These are phyloP conservation scores for Rhynchosporium secalis DNA, from an alignment of 2,329 filamentous ascomycete genomes.

Conservation along the genomic window DNA sequence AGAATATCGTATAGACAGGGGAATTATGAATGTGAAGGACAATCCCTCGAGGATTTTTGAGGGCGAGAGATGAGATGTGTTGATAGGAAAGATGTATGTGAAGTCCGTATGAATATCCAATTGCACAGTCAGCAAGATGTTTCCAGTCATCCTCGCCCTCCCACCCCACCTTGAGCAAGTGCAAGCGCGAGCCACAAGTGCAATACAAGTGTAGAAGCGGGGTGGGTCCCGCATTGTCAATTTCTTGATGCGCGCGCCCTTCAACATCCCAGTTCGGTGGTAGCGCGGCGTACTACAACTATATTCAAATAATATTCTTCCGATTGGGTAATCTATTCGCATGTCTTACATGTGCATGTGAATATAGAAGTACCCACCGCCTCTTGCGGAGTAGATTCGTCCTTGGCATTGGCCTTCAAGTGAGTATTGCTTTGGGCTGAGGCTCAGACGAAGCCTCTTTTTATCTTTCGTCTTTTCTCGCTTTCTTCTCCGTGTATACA, in stretches of 20 bases:
- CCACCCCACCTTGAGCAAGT: background rate
- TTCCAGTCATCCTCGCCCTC: conserved; percentile 20
- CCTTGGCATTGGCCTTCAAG: too few relatives aligned
- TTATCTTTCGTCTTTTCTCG: too few relatives aligned
- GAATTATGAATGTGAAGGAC: too few relatives aligned
- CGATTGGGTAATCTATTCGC: conserved; percentile 10
- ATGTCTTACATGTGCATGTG: too few relatives aligned
- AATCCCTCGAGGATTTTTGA: background rate
- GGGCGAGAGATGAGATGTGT: background rate
- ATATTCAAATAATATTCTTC: background rate
- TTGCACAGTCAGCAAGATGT: background rate
- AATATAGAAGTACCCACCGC: too few relatives aligned
- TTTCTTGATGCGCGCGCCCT: conserved; percentile 33
- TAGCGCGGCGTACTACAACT: conserved; percentile 15
- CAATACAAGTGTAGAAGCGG: background rate
- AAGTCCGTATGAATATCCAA: background rate
- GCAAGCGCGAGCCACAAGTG: background rate
- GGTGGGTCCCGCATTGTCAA: conserved; percentile 19
- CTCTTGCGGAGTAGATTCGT: too few relatives aligned
- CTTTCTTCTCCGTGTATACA: too few relatives aligned
- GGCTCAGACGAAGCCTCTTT: too few relatives aligned
- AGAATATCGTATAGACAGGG: too few relatives aligned
- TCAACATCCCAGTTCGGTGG: conserved; percentile 26
- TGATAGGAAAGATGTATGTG: background rate
- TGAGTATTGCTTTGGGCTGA: too few relatives aligned